Evolutionary conservation across 208 protist species (phyloP).

Genomic region (Crithidia thermophila): DNA sequence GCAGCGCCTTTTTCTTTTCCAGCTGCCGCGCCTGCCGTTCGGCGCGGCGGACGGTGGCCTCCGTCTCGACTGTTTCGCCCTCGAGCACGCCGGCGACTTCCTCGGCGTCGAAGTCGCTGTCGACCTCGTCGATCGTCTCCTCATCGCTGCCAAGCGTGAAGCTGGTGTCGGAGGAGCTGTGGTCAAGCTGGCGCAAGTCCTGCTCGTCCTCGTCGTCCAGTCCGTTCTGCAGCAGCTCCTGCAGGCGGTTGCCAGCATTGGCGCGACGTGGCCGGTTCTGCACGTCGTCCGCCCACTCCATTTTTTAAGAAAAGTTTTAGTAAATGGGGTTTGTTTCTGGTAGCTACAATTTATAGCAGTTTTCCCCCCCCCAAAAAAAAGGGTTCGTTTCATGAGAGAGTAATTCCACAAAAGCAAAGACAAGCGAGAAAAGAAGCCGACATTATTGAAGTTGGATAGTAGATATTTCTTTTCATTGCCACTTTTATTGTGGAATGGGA

Average conservation of each 20-base stretch:
- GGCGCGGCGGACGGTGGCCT: constrained; percentile 50
- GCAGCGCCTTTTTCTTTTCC: constrained; percentile 28
- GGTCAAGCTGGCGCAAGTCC: constrained; percentile 49
- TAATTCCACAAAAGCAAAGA: background rate
- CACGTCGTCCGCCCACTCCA: constrained; percentile 50
- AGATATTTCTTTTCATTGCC: no score
- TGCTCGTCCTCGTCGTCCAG: constrained; percentile 73
- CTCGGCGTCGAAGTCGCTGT: constrained; percentile 82
- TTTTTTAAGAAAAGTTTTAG: constrained; percentile 6
- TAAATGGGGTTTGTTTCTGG: constrained; percentile 15
- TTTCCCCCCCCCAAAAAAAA: no score
- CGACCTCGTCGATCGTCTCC: constrained; percentile 63
- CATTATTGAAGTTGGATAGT: background rate
- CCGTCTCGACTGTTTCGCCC: constrained; percentile 49
- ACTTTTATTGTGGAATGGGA: no score
- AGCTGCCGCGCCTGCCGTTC: constrained; percentile 48
- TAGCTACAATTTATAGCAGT: background rate
- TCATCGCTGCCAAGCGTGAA: constrained; percentile 63
- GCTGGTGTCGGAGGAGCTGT: constrained; percentile 59
- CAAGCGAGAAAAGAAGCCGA: background rate
- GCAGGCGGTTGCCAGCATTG: constrained; percentile 66
- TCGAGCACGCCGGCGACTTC: constrained; percentile 39
- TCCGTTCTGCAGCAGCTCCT: constrained; percentile 67
- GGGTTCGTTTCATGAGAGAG: no score
- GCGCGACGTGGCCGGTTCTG: constrained; percentile 45